phyloP scores from a whole-genome alignment of 345 rosid species.

The Citrus glauca region DNA sequence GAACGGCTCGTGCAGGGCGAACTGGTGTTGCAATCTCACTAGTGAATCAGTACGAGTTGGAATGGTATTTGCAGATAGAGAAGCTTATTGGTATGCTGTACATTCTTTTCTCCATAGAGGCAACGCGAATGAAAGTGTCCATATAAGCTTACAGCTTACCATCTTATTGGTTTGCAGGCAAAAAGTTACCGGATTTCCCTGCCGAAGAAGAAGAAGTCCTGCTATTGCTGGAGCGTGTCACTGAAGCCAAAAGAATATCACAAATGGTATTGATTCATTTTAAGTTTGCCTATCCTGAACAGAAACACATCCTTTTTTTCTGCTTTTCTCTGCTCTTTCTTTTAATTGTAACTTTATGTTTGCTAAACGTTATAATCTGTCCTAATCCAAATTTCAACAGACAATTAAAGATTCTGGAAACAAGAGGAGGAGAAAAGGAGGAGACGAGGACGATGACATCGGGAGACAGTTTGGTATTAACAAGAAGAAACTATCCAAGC shows the following conservation, averaged over 20 bases:
- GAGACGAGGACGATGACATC: slow-evolving; percentile 53
- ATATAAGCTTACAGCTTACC: not conserved
- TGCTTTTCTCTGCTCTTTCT: not conserved
- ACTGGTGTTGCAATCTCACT: slow-evolving; percentile 91
- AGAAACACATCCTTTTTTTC: not conserved
- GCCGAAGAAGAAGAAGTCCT: slow-evolving; percentile 79
- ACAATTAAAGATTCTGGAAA: slow-evolving; percentile 54
- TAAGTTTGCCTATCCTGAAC: too few relatives aligned
- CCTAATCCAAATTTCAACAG: slow-evolving; percentile 28
- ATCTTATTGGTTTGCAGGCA: slow-evolving; percentile 43
- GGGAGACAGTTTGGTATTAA: slow-evolving; percentile 47
- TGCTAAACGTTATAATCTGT: not conserved
- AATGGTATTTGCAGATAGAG: slow-evolving; percentile 90
- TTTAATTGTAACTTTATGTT: not conserved
- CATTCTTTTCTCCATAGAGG: not conserved
- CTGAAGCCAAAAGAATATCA: slow-evolving; percentile 68
- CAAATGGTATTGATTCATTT: slow-evolving; percentile 35
- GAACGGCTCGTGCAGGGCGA: slow-evolving; percentile 97
- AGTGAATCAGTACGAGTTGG: slow-evolving; percentile 84
- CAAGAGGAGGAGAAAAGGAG: slow-evolving; percentile 44
- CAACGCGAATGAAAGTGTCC: not conserved
- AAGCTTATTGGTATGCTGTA: slow-evolving; percentile 69
- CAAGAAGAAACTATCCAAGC: slow-evolving; percentile 39
- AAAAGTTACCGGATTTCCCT: slow-evolving; percentile 64
- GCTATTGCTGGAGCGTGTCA: slow-evolving; percentile 54